phyloP scores from a whole-genome alignment of 257 asterid genomes.

The Ajuga chamaepitys region DNA sequence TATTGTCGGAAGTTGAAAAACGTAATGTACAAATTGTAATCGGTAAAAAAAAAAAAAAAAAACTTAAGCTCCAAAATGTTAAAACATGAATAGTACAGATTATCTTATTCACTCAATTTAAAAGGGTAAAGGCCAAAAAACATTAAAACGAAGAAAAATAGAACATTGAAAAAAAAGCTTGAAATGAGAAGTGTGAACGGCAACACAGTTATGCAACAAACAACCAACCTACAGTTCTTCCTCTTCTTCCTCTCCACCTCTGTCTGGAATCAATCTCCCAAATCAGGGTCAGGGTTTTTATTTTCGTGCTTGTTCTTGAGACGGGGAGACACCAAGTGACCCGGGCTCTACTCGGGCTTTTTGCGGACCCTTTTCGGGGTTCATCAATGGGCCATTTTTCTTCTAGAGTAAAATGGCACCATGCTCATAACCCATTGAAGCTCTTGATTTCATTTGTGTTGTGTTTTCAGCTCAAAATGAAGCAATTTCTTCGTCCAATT shows the following conservation, averaged over 20 bases:
- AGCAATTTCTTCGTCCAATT: slow-evolving; percentile 40
- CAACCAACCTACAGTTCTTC: slow-evolving; percentile 28
- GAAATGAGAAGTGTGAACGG: slow-evolving; percentile 32
- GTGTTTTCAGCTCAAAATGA: slow-evolving; percentile 34
- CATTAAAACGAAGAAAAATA: slow-evolving; percentile 4
- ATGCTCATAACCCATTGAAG: slow-evolving; percentile 40
- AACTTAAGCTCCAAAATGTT: no score
- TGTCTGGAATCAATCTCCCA: slow-evolving; percentile 19
- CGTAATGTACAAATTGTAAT: no score
- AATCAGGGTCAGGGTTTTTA: slow-evolving; percentile 45
- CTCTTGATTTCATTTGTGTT: slow-evolving; percentile 43
- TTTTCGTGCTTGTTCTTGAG: slow-evolving; percentile 8
- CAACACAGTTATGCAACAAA: slow-evolving; percentile 48
- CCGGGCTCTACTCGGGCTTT: slow-evolving; percentile 24
- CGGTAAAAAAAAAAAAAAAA: no score
- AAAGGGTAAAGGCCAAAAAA: neutral
- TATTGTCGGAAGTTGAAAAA: no score
- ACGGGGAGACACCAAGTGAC: slow-evolving; percentile 16
- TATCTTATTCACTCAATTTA: neutral
- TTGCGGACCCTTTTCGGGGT: slow-evolving; percentile 50
- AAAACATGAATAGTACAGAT: no score
- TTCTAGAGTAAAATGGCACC: slow-evolving; percentile 50
- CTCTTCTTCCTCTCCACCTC: slow-evolving; percentile 15
- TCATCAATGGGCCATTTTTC: slow-evolving; percentile 61
- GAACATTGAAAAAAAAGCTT: slow-evolving; percentile 9